Percentiles rank a stretch among this genome's conserved stretches.
Conservation (phyloP, 2,329 filamentous ascomycete genomes). For the Cercospora zeae-maydis region DNA sequence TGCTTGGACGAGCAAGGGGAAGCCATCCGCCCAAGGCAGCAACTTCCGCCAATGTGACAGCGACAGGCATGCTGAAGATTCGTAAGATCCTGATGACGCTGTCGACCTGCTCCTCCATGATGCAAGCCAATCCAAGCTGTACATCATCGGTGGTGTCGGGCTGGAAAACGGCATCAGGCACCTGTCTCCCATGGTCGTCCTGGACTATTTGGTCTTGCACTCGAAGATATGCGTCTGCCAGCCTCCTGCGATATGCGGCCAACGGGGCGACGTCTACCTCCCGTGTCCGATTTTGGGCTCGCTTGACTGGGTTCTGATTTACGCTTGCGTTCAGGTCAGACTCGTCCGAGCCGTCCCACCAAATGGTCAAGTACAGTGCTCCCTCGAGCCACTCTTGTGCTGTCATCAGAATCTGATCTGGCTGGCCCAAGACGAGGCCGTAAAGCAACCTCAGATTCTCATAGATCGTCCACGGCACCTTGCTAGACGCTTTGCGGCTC, state of each 20-base stretch:
- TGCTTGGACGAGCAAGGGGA: constrained; percentile 52
- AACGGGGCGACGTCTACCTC: constrained; percentile 52
- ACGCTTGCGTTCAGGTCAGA: constrained; percentile 43
- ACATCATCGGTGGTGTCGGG: constrained; percentile 72
- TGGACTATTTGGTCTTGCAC: constrained; percentile 50
- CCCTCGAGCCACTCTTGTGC: constrained; percentile 93
- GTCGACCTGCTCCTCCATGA: constrained; percentile 78
- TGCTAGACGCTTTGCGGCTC: constrained; percentile 72
- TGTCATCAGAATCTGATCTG: constrained; percentile 69
- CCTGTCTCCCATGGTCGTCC: constrained; percentile 48
- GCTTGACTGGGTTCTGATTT: constrained; percentile 41
- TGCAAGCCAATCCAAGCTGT: constrained; percentile 76
- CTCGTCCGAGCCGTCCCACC: constrained; percentile 83
- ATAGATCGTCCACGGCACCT: constrained; percentile 86
- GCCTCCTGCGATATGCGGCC: constrained; percentile 68
- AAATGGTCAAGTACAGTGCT: constrained; percentile 74
- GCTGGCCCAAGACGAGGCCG: constrained; percentile 71
- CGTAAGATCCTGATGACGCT: constrained; percentile 70
- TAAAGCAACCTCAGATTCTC: constrained; percentile 79
- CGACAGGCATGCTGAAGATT: constrained; percentile 75
- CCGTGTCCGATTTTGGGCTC: constrained; percentile 38
- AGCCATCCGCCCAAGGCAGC: constrained; percentile 83
- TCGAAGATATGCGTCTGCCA: constrained; percentile 65
- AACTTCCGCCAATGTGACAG: constrained; percentile 75
- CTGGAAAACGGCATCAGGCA: constrained; percentile 53